Evolutionary conservation across 805 yeast species (phyloP), one percentile per base, ranked within the genome.

Genomic region (Pichia californica): DNA sequence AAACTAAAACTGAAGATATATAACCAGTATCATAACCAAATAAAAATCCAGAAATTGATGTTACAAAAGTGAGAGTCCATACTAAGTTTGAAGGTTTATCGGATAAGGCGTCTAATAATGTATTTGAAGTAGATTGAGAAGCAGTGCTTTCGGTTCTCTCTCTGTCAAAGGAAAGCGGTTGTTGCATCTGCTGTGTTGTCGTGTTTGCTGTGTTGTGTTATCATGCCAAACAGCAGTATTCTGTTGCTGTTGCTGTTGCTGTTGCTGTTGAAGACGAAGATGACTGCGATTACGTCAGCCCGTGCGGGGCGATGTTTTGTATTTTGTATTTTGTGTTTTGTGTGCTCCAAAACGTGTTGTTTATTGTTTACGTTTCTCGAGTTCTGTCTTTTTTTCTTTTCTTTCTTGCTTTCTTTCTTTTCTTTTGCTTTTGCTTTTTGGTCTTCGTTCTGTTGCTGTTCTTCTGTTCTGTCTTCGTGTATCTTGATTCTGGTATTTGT

Each of bases 21-120:
- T 76, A 76, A 5, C 81, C 81, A 5, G 81, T 76, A 52, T 76
- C 81, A 52, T 76, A 76, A 9, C 81, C 81, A 56, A 76, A 76
- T 78, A 76, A 72, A 54, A 75, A 74, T 3, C 81, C 81, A 0
- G 78, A 73, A 20, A 76, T 70, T 14, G 80, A 75, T 3, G 78
- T 33, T 9, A 38, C 41, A 14, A 43, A 34, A 3, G 46, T 43
- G 6, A 43, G 15, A 3, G 36, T 33, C 38, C 42, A 43, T 8
- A 43, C 42, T 4, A 43, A 11, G 2, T n/a, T 4, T 1, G 46
- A 33, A 5, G 46, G 46, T 2, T 30, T 11, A 8, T 38, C 35
- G 7, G 38, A n/a, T 1, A 32, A 29, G 4, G 37, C 20, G 4
- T 43, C 46, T 20, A 42, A n/a, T n/a, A n/a, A 13, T 1, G 35